These are phyloP conservation scores for Globisporangium ultimum DNA, from an alignment of 352 stramenopile genomes.

Conservation along the genomic window DNA sequence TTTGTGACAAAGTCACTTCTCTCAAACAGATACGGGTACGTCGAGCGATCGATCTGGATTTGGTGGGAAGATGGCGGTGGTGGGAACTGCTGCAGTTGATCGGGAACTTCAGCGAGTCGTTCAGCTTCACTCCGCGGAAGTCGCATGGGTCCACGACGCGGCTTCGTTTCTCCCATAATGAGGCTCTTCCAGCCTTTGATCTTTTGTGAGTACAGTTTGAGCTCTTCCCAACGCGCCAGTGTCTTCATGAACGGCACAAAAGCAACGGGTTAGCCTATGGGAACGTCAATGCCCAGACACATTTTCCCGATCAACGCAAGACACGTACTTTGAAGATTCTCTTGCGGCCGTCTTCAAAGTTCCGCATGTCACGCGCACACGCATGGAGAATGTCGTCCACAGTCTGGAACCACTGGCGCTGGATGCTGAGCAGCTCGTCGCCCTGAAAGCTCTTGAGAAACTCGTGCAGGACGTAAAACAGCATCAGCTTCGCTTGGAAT, in stretches of 20 bases:
- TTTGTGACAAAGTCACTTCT: constrained; percentile 49
- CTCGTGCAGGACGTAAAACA: constrained; percentile 86
- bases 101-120: constrained; percentile 56
- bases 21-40: constrained; percentile 75
- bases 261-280: too few species aligned
- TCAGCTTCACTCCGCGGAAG: constrained; percentile 65
- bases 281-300: too few species aligned
- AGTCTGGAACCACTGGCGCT: constrained; percentile 79
- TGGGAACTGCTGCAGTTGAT: constrained; percentile 78
- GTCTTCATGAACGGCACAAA: constrained; percentile 31
- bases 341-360: constrained; percentile 62
- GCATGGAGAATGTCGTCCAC: constrained; percentile 75
- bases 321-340: constrained; percentile 66
- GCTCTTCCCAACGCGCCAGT: constrained; percentile 79
- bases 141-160: constrained; percentile 40
- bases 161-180: constrained; percentile 65
- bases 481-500: constrained; percentile 82
- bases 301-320: too few species aligned
- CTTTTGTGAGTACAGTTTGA: constrained; percentile 72
- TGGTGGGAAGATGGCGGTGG: constrained; percentile 34
- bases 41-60: constrained; percentile 71
- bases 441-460: constrained; percentile 82
- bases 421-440: constrained; percentile 46
- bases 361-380: constrained; percentile 66
- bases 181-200: constrained; percentile 80